Evolutionary conservation across 2,329 filamentous ascomycete genomes (phyloP), one percentile per base, ranked within the genome.

Genomic region (Venturia carpophila): DNA sequence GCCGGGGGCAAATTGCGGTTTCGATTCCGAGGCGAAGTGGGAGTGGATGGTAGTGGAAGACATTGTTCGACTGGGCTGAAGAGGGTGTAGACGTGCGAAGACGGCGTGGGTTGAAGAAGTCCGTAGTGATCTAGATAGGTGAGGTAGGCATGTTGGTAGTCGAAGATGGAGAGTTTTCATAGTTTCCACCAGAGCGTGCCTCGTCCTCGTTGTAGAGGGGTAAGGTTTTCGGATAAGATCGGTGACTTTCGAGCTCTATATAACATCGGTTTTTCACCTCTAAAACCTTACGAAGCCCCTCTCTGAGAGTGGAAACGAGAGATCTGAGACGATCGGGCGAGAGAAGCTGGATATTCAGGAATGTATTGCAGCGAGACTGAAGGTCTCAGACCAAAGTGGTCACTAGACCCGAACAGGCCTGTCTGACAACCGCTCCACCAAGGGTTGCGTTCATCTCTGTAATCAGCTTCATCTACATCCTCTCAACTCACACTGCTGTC

Each of bases 71-170:
- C 11, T 34, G 30, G 30, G 30, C n/a, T 37, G 52, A 34, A 37
- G 52, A 58, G 30, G 27, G 5, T 11, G 52, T 9, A 37, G 27
- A 24, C 19, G 30, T 19, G 17, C n/a, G 19, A 58, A 21, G 52
- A 37, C 21, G 19, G 19, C n/a, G 17, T 17, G 30, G 15, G 27
- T 9, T n/a, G 52, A 19, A 34, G 52, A 34, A n/a, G 52, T 21
- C 2, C 17, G 30, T 2, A 58, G 30, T n/a, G 30, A 58, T 37
- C 52, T 58, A 37, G 52, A 58, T 9, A 58, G 15, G 52, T 58
- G 52, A 58, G 52, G 52, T 58, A 37, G 52, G 37, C 52, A 58
- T 58, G 17, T 58, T 58, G 52, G 30, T 34, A 37, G 27, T 10
- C 30, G 52, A 15, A 5, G 19, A n/a, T 5, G 37, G 52, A 58